These are phyloP conservation scores for Aegle marmelos DNA, from an alignment of 345 rosid species.

Conservation along the genomic window DNA sequence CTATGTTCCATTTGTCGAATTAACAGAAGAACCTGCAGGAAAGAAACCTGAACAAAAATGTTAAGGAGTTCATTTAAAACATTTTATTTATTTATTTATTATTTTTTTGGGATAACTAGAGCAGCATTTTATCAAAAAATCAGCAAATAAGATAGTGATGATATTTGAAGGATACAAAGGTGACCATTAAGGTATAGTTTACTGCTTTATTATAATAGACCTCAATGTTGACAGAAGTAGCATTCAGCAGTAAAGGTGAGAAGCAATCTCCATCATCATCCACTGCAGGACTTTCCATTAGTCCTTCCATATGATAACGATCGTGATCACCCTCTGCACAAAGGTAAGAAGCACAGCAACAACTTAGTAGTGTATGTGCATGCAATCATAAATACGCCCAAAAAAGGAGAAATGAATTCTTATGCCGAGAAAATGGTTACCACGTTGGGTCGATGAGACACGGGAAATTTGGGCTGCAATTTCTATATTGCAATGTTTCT, in stretches of 20 bases:
- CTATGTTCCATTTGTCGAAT: slow-evolving; percentile 98
- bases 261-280: slow-evolving; percentile 94
- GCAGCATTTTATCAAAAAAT: background rate
- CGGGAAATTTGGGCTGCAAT: slow-evolving; percentile 84
- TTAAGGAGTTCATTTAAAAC: slow-evolving; percentile 52
- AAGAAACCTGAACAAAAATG: slow-evolving; percentile 63
- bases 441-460: slow-evolving; percentile 47
- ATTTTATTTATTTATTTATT: background rate
- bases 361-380: background rate
- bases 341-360: slow-evolving; percentile 7
- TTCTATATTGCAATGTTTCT: slow-evolving; percentile 96
- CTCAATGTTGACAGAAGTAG: slow-evolving; percentile 90
- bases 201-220: slow-evolving; percentile 98
- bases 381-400: background rate
- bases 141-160: background rate
- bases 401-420: background rate
- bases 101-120: background rate
- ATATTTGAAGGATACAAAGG: slow-evolving; percentile 85
- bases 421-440: slow-evolving; percentile 15
- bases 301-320: slow-evolving; percentile 76
- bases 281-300: slow-evolving; percentile 92
- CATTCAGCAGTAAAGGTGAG: slow-evolving; percentile 75
- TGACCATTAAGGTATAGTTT: slow-evolving; percentile 97
- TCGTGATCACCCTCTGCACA: slow-evolving; percentile 69
- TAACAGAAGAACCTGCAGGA: slow-evolving; percentile 90